phyloP scores from a whole-genome alignment of 2,329 filamentous ascomycete genomes.

The Lachnellula arida region DNA sequence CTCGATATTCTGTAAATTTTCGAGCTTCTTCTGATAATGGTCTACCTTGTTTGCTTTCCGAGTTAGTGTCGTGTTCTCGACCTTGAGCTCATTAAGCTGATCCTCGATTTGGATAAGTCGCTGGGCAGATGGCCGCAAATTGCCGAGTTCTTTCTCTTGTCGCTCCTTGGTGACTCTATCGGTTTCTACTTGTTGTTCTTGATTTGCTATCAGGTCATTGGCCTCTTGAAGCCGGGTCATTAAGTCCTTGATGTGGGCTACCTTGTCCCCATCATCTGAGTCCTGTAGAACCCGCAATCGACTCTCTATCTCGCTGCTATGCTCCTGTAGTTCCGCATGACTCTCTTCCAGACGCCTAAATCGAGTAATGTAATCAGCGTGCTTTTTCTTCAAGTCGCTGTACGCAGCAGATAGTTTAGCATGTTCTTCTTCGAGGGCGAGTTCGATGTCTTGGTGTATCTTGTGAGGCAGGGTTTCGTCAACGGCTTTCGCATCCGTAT shows the following conservation, averaged over 20 bases:
- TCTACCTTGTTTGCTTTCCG: constrained; percentile 61
- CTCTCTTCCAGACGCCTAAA: constrained; percentile 56
- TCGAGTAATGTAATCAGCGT: constrained; percentile 55
- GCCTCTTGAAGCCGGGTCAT: constrained; percentile 58
- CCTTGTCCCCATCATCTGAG: constrained; percentile 48
- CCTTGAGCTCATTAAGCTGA: constrained; percentile 54
- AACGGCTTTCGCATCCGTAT: neutral
- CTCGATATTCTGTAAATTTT: constrained; percentile 50
- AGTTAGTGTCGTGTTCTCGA: constrained; percentile 52
- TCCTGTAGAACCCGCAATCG: constrained; percentile 28
- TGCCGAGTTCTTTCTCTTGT: constrained; percentile 45
- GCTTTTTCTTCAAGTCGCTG: constrained; percentile 50
- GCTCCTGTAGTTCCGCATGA: constrained; percentile 53
- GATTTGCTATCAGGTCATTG: constrained; percentile 64
- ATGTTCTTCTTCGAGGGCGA: constrained; percentile 47
- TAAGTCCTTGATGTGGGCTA: constrained; percentile 48
- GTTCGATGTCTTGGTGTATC: constrained; percentile 21
- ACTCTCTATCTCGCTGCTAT: constrained; percentile 54
- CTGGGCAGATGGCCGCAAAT: constrained; percentile 41
- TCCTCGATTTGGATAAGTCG: constrained; percentile 51
- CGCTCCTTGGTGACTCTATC: constrained; percentile 40
- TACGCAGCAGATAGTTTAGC: constrained; percentile 40
- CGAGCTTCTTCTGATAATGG: constrained; percentile 58
- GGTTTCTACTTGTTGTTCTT: constrained; percentile 62
- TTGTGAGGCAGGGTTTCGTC: neutral